phyloP scores from a whole-genome alignment of 139 green algal genomes.

The Chlamydomonas sphaeroides region DNA sequence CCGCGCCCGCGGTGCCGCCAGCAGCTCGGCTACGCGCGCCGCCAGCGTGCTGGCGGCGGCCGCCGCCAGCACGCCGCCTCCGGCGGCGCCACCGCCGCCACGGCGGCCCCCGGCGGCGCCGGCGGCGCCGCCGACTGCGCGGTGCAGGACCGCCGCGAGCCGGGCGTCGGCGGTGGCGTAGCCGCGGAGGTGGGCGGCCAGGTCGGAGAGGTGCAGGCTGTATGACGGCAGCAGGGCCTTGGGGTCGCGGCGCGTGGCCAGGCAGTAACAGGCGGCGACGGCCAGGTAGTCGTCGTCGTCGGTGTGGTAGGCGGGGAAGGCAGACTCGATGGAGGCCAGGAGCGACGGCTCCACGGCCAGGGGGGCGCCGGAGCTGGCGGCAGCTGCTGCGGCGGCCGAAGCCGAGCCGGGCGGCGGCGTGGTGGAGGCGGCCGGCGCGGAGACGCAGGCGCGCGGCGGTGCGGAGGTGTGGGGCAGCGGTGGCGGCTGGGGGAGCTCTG shows the following conservation, averaged over 20 bases:
- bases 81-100: neutral
- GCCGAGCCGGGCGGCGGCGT: neutral
- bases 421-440: neutral
- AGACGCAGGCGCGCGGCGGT: neutral
- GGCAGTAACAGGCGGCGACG: constrained; percentile 13
- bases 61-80: neutral
- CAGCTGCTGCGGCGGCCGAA: neutral
- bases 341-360: neutral
- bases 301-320: constrained; percentile 12
- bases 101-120: neutral
- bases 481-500: neutral
- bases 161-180: neutral
- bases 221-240: neutral
- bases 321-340: neutral
- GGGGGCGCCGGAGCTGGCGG: neutral
- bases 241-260: constrained; percentile 12
- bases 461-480: neutral
- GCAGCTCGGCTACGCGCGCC: constrained; percentile 2
- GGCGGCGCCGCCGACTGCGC: neutral
- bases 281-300: constrained; percentile 42
- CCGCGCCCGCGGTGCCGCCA: constrained; percentile 1
- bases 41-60: neutral
- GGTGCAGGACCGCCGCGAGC: constrained; percentile 29
- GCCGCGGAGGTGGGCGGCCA: constrained; percentile 10
- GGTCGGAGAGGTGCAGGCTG: constrained; percentile 34